A percentile compares a stretch with the other conserved stretches of the same genome.
Evolutionary conservation across 352 stramenopile species (phyloP).

Genomic region (Globisporangium spinosum): DNA sequence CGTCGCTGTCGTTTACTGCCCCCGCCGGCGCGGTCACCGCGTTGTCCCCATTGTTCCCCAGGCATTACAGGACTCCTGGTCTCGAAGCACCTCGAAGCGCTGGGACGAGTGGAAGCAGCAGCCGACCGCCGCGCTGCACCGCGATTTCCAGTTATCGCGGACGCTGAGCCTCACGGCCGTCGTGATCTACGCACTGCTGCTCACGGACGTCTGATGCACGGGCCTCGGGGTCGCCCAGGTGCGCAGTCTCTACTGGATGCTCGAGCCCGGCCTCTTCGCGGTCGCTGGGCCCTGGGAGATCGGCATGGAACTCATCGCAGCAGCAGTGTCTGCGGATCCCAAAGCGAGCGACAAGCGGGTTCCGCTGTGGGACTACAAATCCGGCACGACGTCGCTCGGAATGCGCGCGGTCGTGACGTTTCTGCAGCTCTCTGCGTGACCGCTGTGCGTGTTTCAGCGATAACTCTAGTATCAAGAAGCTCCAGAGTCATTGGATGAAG

Average conservation of each 20-base stretch:
- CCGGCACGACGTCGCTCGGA: not conserved
- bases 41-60: not conserved
- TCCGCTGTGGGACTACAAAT: constrained; percentile 1
- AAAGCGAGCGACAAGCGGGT: not conserved
- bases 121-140: not conserved
- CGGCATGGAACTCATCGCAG: not conserved
- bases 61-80: not conserved
- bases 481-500: not conserved
- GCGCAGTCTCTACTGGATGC: not conserved
- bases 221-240: not conserved
- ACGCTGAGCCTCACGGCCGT: constrained; percentile 2
- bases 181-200: constrained; percentile 7
- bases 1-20: not conserved
- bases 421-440: not conserved
- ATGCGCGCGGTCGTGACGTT: constrained; percentile 1
- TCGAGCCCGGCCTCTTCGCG: not conserved
- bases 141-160: not conserved
- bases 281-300: not conserved
- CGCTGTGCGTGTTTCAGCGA: not conserved
- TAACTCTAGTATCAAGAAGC: not conserved
- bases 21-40: not conserved
- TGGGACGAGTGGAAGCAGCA: not conserved
- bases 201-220: constrained; percentile 2
- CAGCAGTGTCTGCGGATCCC: too few species aligned
- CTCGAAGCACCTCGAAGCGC: not conserved